Evolutionary conservation across 2,329 filamentous ascomycete species (phyloP).

Genomic region (Pseudopyrenochaeta lycopersici): DNA sequence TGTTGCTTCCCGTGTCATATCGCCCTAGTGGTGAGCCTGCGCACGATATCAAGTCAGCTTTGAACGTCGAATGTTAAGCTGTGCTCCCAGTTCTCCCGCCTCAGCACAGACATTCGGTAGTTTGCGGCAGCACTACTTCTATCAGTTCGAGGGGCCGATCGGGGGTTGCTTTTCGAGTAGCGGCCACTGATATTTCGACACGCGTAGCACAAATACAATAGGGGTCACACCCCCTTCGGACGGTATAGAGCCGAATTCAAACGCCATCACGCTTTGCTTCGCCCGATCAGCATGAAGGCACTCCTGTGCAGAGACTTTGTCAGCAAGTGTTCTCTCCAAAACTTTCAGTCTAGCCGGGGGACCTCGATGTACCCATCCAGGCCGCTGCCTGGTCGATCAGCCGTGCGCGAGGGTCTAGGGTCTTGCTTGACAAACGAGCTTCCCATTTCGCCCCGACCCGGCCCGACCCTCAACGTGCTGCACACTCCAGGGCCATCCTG

Average conservation of each 20-base stretch:
- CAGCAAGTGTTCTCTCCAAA: conserved; percentile 13
- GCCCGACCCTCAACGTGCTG: conserved; percentile 39
- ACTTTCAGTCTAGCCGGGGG: conserved; percentile 23
- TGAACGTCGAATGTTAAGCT: conserved; percentile 37
- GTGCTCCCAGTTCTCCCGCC: conserved; percentile 39
- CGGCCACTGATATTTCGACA: conserved; percentile 20
- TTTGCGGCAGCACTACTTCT: conserved; percentile 31
- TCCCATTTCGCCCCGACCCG: conserved; percentile 39
- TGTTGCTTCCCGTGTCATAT: conserved; percentile 43
- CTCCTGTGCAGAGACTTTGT: conserved; percentile 21
- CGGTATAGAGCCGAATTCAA: conserved; percentile 11
- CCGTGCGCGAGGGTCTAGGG: conserved; percentile 27
- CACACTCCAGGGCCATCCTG: conserved; percentile 25
- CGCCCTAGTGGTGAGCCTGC: conserved; percentile 36
- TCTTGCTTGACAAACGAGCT: conserved; percentile 25
- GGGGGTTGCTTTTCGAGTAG: conserved; percentile 34
- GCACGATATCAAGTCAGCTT: conserved; percentile 33
- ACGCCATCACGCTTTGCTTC: conserved; percentile 15
- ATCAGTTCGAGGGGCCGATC: conserved; percentile 21
- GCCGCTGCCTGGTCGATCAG: conserved; percentile 40
- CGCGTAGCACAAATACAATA: conserved; percentile 39
- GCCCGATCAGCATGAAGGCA: conserved; percentile 16
- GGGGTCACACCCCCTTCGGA: conserved; percentile 12
- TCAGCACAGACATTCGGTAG: conserved; percentile 42
- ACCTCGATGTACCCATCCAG: conserved; percentile 22